These are phyloP conservation scores for Penicillium soppii DNA, from an alignment of 495 filamentous ascomycete genomes.

Conservation along the genomic window DNA sequence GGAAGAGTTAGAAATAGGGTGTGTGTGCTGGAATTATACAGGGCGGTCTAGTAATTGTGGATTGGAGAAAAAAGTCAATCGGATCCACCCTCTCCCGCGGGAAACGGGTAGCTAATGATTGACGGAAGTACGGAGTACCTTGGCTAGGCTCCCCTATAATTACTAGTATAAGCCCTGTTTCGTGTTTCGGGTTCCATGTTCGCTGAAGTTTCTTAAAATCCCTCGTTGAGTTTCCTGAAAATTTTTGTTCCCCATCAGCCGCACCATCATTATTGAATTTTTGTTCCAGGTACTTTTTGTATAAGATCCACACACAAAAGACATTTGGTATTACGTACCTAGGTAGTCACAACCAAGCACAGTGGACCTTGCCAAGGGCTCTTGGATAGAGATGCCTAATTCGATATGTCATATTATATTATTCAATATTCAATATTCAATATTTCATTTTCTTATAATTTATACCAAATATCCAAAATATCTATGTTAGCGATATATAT, in stretches of 20 bases:
- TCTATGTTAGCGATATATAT: no score
- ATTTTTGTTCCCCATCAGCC: not conserved
- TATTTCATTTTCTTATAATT: no score
- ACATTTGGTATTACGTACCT: not conserved
- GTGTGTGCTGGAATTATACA: constrained; percentile 3
- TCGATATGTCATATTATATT: no score
- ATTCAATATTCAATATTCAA: no score
- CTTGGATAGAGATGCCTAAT: not conserved
- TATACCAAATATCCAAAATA: no score
- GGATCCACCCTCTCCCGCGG: no score
- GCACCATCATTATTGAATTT: not conserved
- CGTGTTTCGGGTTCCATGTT: not conserved
- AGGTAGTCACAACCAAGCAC: not conserved
- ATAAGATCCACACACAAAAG: not conserved
- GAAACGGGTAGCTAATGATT: no score
- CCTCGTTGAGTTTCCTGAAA: not conserved
- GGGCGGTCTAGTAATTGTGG: not conserved
- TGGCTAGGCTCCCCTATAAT: no score
- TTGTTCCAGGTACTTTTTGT: not conserved
- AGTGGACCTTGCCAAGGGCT: not conserved
- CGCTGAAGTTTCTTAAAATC: not conserved
- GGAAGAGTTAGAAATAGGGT: constrained; percentile 11
- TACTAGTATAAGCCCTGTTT: not conserved
- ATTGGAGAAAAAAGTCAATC: not conserved
- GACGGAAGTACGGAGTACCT: no score